phyloP scores from a whole-genome alignment of 345 rosid species.

The Triadica sebifera region DNA sequence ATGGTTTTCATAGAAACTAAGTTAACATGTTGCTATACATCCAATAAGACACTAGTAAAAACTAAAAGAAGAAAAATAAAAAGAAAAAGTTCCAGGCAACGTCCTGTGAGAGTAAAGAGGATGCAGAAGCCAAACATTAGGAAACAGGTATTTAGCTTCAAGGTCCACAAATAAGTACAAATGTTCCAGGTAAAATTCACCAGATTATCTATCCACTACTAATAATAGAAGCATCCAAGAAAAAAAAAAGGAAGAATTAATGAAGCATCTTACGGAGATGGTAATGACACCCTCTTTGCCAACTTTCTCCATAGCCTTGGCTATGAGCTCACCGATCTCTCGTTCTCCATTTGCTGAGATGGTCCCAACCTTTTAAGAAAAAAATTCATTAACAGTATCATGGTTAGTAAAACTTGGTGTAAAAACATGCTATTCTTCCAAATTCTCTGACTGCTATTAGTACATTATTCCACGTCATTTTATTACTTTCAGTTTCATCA shows the following conservation, averaged over 20 bases:
- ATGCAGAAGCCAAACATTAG: not conserved
- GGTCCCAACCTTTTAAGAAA: conserved; percentile 49
- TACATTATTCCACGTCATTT: not conserved
- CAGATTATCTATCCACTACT: not conserved
- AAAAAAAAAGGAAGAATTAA: not conserved
- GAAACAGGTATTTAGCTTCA: not conserved
- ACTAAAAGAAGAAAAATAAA: not conserved
- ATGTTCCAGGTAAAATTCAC: not conserved
- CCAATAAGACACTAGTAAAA: not conserved
- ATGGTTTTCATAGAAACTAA: not conserved
- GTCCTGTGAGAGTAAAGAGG: not conserved
- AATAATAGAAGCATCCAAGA: not conserved
- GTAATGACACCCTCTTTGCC: conserved; percentile 98
- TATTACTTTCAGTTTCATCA: not conserved
- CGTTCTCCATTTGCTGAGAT: conserved; percentile 96
- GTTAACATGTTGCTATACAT: conserved; percentile 9
- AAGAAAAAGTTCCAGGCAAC: not conserved
- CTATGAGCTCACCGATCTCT: conserved; percentile 92
- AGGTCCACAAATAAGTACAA: not conserved
- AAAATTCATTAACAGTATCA: not conserved
- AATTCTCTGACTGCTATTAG: not conserved
- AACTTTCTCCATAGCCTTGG: conserved; percentile 95
- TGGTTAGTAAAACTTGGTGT: not conserved
- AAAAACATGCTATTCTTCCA: not conserved
- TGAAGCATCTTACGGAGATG: conserved; percentile 58